Evolutionary conservation across 139 green algal species (phyloP).

Genomic region (Protoeuglena noctilucae): DNA sequence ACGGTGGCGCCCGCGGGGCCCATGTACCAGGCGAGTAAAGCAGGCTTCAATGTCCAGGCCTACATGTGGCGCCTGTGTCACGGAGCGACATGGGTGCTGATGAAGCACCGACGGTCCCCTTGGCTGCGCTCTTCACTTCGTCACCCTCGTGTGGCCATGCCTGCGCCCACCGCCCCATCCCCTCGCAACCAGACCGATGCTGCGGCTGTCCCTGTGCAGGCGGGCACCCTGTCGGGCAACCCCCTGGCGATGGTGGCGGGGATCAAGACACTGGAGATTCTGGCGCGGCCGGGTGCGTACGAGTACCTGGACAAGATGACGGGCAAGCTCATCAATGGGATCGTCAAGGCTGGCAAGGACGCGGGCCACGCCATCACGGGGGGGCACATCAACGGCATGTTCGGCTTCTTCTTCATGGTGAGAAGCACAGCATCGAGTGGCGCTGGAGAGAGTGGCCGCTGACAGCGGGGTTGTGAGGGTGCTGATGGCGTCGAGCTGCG

Average conservation of each 20-base stretch:
- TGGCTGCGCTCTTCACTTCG: too few relatives aligned
- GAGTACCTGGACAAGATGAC: conserved; percentile 84
- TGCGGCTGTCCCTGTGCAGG: too few relatives aligned
- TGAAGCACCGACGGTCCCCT: too few relatives aligned
- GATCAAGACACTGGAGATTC: conserved; percentile 97
- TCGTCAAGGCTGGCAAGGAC: conserved; percentile 66
- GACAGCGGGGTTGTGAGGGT: too few relatives aligned
- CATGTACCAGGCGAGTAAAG: conserved; percentile 74
- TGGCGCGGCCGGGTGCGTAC: conserved; percentile 72
- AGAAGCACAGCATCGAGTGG: too few relatives aligned
- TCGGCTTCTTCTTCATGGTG: conserved; percentile 98
- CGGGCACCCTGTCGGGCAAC: conserved; percentile 92
- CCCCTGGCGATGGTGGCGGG: conserved; percentile 94
- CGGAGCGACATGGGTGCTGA: conserved; percentile 10
- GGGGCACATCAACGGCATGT: conserved; percentile 90
- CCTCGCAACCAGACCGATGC: too few relatives aligned
- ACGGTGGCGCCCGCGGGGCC: conserved; percentile 87
- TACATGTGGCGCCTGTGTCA: not conserved
- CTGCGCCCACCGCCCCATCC: too few relatives aligned
- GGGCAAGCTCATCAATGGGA: conserved; percentile 70
- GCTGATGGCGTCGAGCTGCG: too few relatives aligned
- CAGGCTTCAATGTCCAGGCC: conserved; percentile 1
- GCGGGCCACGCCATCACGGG: conserved; percentile 74
- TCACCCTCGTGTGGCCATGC: too few relatives aligned
- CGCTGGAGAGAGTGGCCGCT: too few relatives aligned